phyloP scores from a whole-genome alignment of 164 flowering plant genomes.

The Stephania yunnanensis region DNA sequence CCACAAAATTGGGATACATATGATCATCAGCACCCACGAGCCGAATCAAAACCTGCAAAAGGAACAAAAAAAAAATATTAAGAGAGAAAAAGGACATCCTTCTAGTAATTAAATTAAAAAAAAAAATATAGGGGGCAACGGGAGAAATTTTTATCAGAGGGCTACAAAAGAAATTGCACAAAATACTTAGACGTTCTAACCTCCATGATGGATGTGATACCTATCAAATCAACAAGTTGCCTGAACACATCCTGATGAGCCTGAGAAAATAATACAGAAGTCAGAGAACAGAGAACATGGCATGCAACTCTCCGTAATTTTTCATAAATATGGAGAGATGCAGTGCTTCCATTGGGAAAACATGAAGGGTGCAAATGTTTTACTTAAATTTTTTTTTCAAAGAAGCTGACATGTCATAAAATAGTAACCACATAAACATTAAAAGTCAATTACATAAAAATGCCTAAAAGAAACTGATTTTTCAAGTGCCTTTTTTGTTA shows the following conservation, averaged over 20 bases:
- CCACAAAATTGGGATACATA: constrained; percentile 71
- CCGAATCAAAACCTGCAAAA: constrained; percentile 73
- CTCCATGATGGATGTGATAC: constrained; percentile 99
- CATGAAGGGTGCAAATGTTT: background rate
- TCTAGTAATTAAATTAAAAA: background rate
- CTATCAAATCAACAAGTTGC: constrained; percentile 89
- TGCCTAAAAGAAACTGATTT: background rate
- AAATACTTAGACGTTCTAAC: constrained; percentile 23
- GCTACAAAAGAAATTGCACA: background rate
- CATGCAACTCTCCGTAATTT: background rate
- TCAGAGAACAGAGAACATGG: background rate
- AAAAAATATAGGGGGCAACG: background rate
- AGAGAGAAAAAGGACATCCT: constrained; percentile 8
- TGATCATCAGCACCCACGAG: constrained; percentile 95
- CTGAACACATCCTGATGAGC: constrained; percentile 76
- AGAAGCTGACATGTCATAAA: background rate
- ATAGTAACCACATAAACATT: background rate
- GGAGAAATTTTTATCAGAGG: background rate
- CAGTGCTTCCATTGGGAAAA: background rate
- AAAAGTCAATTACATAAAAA: background rate
- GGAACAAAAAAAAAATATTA: constrained; percentile 3
- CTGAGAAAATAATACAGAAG: constrained; percentile 27
- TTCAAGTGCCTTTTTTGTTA: background rate
- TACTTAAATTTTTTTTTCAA: background rate
- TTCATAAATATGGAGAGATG: background rate